These are phyloP conservation scores for Trifolium pratense DNA, from an alignment of 306 rosid genomes.

Conservation along the genomic window DNA sequence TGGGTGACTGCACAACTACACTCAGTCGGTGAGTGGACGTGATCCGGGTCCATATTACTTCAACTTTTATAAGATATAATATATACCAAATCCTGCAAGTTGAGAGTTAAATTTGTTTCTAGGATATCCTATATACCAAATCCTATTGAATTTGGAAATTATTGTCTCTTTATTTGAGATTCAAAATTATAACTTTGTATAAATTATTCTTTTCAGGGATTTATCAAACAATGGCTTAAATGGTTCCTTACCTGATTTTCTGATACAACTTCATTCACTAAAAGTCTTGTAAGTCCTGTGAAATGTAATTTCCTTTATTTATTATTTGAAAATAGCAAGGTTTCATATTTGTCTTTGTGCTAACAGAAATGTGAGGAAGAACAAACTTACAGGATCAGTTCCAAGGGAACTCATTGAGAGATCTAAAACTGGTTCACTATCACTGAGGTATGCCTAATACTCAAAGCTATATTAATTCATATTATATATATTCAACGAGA, in stretches of 20 bases:
- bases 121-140: too few species aligned
- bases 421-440: conserved; percentile 43
- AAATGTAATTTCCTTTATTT: not conserved
- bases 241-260: conserved; percentile 47
- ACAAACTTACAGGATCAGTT: conserved; percentile 50
- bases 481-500: too few species aligned
- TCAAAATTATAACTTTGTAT: conserved; percentile 16
- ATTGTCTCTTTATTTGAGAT: not conserved
- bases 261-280: conserved; percentile 38
- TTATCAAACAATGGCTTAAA: conserved; percentile 58
- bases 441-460: conserved; percentile 50
- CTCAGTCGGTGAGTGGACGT: too few species aligned
- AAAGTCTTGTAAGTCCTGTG: conserved; percentile 51
- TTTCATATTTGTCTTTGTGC: not conserved
- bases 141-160: too few species aligned
- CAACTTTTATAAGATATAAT: too few species aligned
- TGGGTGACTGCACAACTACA: too few species aligned
- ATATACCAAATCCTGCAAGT: too few species aligned
- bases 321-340: not conserved
- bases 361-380: conserved; percentile 53
- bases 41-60: too few species aligned
- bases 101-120: too few species aligned
- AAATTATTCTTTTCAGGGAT: conserved; percentile 51
- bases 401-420: conserved; percentile 47
- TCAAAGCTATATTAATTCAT: not conserved